phyloP scores from a whole-genome alignment of 441 rosid species.

The Bruguiera hainesii region DNA sequence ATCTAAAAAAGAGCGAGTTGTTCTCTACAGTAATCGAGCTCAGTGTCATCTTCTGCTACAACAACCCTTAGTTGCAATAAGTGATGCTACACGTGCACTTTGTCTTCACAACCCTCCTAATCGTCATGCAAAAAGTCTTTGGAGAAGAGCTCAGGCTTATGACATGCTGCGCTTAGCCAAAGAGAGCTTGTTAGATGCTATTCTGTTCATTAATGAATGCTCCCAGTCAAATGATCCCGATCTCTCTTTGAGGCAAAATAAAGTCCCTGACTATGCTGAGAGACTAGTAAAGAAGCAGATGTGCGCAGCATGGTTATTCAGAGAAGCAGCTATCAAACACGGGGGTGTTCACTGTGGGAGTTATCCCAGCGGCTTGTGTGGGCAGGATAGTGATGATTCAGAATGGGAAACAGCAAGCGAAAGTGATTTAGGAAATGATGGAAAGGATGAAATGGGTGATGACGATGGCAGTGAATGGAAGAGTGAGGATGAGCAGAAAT shows the following conservation, averaged over 20 bases:
- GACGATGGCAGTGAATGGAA: slow-evolving; percentile 66
- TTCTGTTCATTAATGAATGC: slow-evolving; percentile 92
- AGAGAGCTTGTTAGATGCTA: slow-evolving; percentile 93
- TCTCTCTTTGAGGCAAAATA: slow-evolving; percentile 80
- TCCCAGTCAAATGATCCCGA: slow-evolving; percentile 95
- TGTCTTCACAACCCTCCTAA: slow-evolving; percentile 83
- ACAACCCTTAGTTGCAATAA: slow-evolving; percentile 83
- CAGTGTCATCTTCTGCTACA: slow-evolving; percentile 91
- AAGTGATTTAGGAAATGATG: slow-evolving; percentile 85
- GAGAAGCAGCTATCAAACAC: slow-evolving; percentile 85
- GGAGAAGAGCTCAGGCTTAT: slow-evolving; percentile 99
- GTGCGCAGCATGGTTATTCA: slow-evolving; percentile 97
- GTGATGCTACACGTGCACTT: slow-evolving; percentile 86
- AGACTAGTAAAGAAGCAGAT: slow-evolving; percentile 94
- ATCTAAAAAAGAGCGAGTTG: slow-evolving; percentile 91
- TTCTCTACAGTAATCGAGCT: slow-evolving; percentile 87
- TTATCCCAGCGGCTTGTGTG: slow-evolving; percentile 56
- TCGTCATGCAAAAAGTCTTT: slow-evolving; percentile 92
- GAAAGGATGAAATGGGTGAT: slow-evolving; percentile 66
- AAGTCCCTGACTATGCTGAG: slow-evolving; percentile 97
- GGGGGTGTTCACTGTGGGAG: slow-evolving; percentile 84
- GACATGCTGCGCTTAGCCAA: slow-evolving; percentile 92
- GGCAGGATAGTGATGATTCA: slow-evolving; percentile 75
- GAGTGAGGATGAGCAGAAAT: slow-evolving; percentile 57
- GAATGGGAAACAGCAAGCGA: slow-evolving; percentile 98